phyloP scores from a whole-genome alignment of 2,329 filamentous ascomycete genomes.

The Aureobasidium subglaciale region DNA sequence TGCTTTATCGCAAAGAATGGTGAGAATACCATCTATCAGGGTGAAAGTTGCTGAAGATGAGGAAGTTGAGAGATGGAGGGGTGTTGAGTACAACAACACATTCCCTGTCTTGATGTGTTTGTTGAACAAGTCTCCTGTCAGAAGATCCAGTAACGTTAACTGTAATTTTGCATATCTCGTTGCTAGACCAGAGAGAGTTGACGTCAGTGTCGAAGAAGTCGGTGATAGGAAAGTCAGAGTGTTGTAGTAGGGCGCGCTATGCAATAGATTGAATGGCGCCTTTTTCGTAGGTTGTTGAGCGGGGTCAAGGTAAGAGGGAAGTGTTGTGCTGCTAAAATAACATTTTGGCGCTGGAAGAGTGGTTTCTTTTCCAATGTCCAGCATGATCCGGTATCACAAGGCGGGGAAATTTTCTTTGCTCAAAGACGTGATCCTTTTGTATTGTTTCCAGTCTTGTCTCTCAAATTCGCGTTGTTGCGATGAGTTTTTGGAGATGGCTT shows the following conservation, averaged over 20 bases:
- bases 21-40: constrained; percentile 64
- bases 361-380: constrained; percentile 15
- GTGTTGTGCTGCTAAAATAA: constrained; percentile 61
- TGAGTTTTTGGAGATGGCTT: no score
- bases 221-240: constrained; percentile 37
- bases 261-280: constrained; percentile 62
- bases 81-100: background rate
- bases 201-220: background rate
- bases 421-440: background rate
- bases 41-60: constrained; percentile 73
- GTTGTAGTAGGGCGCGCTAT: constrained; percentile 60
- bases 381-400: no score
- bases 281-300: constrained; percentile 63
- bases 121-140: constrained; percentile 73
- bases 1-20: constrained; percentile 71
- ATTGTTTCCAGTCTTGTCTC: no score
- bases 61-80: constrained; percentile 50
- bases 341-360: constrained; percentile 49
- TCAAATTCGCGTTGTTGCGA: no score
- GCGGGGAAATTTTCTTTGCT: background rate
- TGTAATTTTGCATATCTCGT: constrained; percentile 55
- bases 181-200: constrained; percentile 20
- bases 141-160: constrained; percentile 63
- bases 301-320: constrained; percentile 62
- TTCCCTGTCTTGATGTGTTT: constrained; percentile 73